These are phyloP conservation scores for Ganoderma sp. DNA, from an alignment of 1,284 basidiomycete species.

Conservation along the genomic window DNA sequence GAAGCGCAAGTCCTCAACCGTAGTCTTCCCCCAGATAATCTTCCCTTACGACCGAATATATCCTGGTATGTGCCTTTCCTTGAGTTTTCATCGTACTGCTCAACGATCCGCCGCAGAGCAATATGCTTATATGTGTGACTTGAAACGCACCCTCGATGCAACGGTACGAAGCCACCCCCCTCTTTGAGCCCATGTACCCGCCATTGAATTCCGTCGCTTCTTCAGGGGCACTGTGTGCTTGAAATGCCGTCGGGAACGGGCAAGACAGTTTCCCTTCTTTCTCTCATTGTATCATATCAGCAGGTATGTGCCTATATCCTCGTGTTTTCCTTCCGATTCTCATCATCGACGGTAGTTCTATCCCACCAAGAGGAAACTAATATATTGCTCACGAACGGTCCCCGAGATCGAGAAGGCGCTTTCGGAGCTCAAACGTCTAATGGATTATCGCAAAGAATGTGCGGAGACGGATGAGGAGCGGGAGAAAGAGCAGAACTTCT, in stretches of 20 bases:
- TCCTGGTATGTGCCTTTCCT: slow-evolving; percentile 58
- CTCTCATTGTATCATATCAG: slow-evolving; percentile 97
- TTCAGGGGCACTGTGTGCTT: slow-evolving; percentile 94
- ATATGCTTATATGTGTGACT: slow-evolving; percentile 99
- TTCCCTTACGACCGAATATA: slow-evolving; percentile 94
- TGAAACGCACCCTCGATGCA: slow-evolving; percentile 96
- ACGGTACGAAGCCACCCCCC: slow-evolving; percentile 52
- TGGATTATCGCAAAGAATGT: slow-evolving; percentile 83
- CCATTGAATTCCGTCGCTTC: slow-evolving; percentile 15
- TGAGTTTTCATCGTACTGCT: neutral
- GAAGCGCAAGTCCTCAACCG: too few species aligned
- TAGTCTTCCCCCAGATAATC: slow-evolving; percentile 61
- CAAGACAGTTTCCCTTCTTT: slow-evolving; percentile 96
- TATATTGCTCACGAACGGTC: slow-evolving; percentile 99
- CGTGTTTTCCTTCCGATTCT: neutral
- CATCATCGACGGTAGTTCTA: slow-evolving; percentile 69
- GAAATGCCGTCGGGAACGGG: slow-evolving; percentile 99
- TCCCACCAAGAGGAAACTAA: slow-evolving; percentile 90
- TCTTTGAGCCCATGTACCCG: neutral
- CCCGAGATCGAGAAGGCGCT: slow-evolving; percentile 99
- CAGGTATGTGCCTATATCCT: slow-evolving; percentile 60
- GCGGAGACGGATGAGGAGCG: slow-evolving; percentile 79
- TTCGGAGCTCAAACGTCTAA: slow-evolving; percentile 92
- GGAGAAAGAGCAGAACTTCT: slow-evolving; percentile 83
- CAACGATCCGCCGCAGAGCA: slow-evolving; percentile 66